These are phyloP conservation scores for Nicotiana attenuata DNA, from an alignment of 257 asterid species.

Conservation along the genomic window DNA sequence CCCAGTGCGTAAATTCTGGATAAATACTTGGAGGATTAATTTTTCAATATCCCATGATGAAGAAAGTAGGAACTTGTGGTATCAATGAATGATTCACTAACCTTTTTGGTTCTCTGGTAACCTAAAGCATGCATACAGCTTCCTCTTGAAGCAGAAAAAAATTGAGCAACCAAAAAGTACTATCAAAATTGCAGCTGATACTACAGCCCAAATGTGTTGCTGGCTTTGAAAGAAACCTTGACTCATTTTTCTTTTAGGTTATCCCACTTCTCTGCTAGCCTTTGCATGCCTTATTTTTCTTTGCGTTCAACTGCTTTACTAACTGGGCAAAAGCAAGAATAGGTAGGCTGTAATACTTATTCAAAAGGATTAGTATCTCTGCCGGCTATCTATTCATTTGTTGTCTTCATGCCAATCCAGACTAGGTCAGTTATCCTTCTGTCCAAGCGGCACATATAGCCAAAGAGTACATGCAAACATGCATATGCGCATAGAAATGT, in stretches of 20 bases:
- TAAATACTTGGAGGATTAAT: not conserved
- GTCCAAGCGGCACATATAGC: slow-evolving; percentile 14
- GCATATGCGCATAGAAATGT: not conserved
- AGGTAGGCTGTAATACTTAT: slow-evolving; percentile 1
- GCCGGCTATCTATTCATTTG: slow-evolving; percentile 14
- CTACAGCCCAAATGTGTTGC: slow-evolving; percentile 32
- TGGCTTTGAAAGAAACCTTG: slow-evolving; percentile 15
- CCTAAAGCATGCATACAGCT: slow-evolving; percentile 30
- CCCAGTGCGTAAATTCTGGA: not conserved
- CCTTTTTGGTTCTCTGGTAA: slow-evolving; percentile 33
- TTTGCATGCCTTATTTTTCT: not conserved
- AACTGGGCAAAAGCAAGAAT: not conserved
- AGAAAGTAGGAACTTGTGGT: not conserved
- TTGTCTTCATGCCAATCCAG: slow-evolving; percentile 9
- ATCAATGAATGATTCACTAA: slow-evolving; percentile 12
- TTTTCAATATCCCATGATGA: not conserved
- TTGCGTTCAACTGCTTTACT: not conserved
- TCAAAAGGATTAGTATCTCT: slow-evolving; percentile 10
- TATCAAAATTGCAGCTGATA: slow-evolving; percentile 23
- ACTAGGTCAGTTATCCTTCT: slow-evolving; percentile 17
- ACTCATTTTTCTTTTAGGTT: not conserved
- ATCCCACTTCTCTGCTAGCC: not conserved
- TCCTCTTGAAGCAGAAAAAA: slow-evolving; percentile 46
- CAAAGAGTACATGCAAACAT: not conserved
- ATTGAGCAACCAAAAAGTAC: slow-evolving; percentile 32